phyloP scores from a whole-genome alignment of 495 filamentous ascomycete species.

The Xylaria sp. region DNA sequence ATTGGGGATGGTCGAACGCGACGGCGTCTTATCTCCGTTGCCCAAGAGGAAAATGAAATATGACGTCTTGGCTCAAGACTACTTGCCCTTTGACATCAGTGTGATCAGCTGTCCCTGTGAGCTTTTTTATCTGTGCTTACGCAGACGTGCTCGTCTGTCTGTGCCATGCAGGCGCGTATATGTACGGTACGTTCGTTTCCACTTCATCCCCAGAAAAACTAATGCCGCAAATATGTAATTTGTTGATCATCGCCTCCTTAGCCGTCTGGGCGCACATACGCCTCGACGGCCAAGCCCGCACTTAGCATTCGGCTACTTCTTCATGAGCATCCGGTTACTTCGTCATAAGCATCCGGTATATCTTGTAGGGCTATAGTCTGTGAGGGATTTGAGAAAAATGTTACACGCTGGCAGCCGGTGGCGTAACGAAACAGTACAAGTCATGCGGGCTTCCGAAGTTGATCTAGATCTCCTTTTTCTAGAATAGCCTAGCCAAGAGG shows the following conservation, averaged over 20 bases:
- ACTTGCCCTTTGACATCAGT: not conserved
- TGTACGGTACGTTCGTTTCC: not conserved
- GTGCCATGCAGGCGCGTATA: slow-evolving; percentile 2
- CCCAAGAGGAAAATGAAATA: slow-evolving; percentile 9
- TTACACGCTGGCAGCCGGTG: not conserved
- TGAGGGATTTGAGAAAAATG: not conserved
- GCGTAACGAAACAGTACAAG: not conserved
- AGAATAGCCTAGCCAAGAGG: not conserved
- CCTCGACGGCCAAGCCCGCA: slow-evolving; percentile 11
- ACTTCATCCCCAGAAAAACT: slow-evolving; percentile 6
- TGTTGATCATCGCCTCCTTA: slow-evolving; percentile 17
- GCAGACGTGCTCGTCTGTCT: not conserved
- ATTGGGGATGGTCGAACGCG: not conserved
- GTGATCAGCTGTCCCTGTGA: not conserved
- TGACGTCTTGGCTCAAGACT: slow-evolving; percentile 3
- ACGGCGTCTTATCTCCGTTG: not conserved
- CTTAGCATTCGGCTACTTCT: not conserved
- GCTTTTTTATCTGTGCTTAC: not conserved
- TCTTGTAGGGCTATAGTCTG: not conserved
- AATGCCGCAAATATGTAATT: slow-evolving; percentile 18
- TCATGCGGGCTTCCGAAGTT: not conserved
- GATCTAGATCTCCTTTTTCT: not conserved
- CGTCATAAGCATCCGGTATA: not conserved
- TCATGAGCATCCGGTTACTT: not conserved
- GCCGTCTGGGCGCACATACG: slow-evolving; percentile 12